Base-by-base conservation (phyloP, 2,329 filamentous ascomycete species). In the Trichophyton schoenleinii region DNA sequence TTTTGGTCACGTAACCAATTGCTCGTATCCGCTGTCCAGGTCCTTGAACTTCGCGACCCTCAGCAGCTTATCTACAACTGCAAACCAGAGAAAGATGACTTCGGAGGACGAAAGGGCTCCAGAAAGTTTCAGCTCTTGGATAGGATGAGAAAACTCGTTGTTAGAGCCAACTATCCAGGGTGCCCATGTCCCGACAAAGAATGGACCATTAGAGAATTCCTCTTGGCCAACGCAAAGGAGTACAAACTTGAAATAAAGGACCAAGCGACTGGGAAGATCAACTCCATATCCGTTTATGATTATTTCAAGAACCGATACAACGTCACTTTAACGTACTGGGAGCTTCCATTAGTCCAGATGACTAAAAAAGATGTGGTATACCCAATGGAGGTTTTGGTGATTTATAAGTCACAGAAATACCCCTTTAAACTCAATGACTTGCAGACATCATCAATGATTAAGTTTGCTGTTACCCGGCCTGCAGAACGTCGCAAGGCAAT, bases 401-500 rank as follows among this genome's bases (percentile, higher is more conserved):
- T 85, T 63, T 72, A 78, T 48, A 70, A 74, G 3, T 81, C 84
- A 41, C 81, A 85, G 70, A 79, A 80, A 1, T 85, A 83, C 67
- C 76, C 74, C 2, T 80, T 74, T 70, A 86, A 86, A 72, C 70
- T 85, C 55, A 79, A 79, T 58, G 82, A 84, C 60, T 68, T 69
- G 0, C 79, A 95, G 75, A 96, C 92, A 0, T 77, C 86, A 0
- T 75, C 81, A 3, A 99, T 99, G 94, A 96, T 99, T 77, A 92
- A 88, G 72, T 90, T 92, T 68, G 91, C 92, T 0, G 92, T 96
- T 3, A 89, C 87, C 4, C 81, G 86, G 0, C 94, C 94, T 0
- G 71, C 72, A 0, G 71, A 84, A 34, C 88, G 94, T n/a, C 82
- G 83, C 66, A 67, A 71, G 0, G 83, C 87, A 20, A 91, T 97